phyloP scores from a whole-genome alignment of 148 eudicot species.

The Spergularia marina region DNA sequence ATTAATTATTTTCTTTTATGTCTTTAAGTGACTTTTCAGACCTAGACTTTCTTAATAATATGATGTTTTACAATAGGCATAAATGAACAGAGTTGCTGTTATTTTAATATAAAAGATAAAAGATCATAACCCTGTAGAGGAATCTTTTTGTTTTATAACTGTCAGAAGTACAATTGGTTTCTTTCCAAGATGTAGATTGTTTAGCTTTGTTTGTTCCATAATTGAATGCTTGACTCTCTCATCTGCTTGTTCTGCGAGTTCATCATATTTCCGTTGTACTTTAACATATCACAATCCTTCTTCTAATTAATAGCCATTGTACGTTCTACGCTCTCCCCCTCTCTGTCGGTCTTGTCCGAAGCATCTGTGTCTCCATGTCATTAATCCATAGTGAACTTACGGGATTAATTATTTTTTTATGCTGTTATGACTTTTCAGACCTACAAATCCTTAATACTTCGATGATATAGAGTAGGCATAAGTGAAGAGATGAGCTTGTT shows the following conservation, averaged over 20 bases:
- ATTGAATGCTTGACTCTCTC: too few species aligned
- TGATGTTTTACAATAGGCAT: neutral
- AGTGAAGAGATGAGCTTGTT: too few species aligned
- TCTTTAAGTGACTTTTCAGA: neutral
- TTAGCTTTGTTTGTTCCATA: too few species aligned
- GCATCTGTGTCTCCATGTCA: neutral
- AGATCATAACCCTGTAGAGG: too few species aligned
- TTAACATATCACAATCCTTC: too few species aligned
- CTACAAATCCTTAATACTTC: neutral
- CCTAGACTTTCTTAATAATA: neutral
- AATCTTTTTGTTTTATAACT: too few species aligned
- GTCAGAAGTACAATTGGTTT: too few species aligned
- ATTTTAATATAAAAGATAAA: too few species aligned
- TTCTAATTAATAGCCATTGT: too few species aligned
- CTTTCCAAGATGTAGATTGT: too few species aligned
- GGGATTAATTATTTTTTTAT: neutral
- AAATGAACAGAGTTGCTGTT: neutral
- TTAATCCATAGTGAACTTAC: neutral
- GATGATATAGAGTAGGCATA: neutral
- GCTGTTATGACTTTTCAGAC: neutral
- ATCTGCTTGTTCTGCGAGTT: too few species aligned
- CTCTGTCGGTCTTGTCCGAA: neutral
- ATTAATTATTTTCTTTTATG: neutral
- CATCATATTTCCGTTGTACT: too few species aligned
- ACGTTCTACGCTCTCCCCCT: neutral